Conservation (phyloP, 768 basidiomycete genomes). For the Chlorophyllum brunneum region DNA sequence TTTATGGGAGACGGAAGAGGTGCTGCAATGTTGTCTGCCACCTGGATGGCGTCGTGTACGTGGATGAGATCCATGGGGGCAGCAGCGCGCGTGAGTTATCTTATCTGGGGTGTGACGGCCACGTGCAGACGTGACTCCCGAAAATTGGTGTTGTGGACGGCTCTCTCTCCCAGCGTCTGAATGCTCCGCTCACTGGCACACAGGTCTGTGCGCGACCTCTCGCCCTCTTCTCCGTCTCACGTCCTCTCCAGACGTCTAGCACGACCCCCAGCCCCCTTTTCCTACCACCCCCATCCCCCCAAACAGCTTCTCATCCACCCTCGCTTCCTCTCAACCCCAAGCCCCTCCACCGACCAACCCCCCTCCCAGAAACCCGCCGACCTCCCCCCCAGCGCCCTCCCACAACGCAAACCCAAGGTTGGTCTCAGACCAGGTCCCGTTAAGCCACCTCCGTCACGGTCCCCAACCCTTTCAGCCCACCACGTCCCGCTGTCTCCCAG, state of each 20-base stretch:
- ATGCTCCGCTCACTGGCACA: conserved; percentile 20
- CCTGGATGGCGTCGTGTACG: too few relatives aligned
- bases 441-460: conserved; percentile 26
- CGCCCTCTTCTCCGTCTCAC: background rate
- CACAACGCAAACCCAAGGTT: conserved; percentile 44
- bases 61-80: too few relatives aligned
- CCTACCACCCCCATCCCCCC: background rate
- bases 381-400: conserved; percentile 21
- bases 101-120: background rate
- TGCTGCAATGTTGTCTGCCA: too few relatives aligned
- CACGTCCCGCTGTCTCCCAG: conserved; percentile 20
- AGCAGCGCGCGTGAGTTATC: too few relatives aligned
- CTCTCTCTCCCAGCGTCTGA: background rate
- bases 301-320: background rate
- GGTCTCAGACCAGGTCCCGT: conserved; percentile 65
- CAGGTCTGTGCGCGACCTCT: too few relatives aligned
- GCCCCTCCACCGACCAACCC: conserved; percentile 8
- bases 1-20: too few relatives aligned
- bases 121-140: background rate
- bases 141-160: background rate
- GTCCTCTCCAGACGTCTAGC: background rate
- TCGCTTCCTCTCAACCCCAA: conserved; percentile 15
- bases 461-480: conserved; percentile 17
- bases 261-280: background rate
- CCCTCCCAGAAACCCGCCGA: conserved; percentile 3